A percentile compares a stretch with the other conserved stretches of the same genome.
Conservation (phyloP, 345 rosid genomes). For the Tarenaya hassleriana region DNA sequence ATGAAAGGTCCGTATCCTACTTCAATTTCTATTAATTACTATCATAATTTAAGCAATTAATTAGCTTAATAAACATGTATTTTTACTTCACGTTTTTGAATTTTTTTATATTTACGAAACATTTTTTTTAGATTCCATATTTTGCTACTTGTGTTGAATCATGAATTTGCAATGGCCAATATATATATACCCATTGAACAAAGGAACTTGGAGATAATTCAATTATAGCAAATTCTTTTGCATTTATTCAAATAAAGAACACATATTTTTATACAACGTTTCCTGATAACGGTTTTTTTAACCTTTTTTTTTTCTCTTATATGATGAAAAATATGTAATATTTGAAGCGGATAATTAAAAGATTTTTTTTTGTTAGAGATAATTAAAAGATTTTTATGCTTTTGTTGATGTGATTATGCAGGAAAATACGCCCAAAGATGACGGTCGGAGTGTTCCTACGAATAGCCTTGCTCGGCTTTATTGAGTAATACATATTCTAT, state of each 20-base stretch:
- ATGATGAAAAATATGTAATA: not conserved
- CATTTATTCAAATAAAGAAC: too few relatives aligned
- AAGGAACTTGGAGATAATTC: too few relatives aligned
- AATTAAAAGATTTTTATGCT: too few relatives aligned
- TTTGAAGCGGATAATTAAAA: too few relatives aligned
- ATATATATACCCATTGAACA: too few relatives aligned
- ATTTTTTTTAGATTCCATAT: not conserved
- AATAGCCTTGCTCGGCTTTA: constrained; percentile 64
- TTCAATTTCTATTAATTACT: not conserved
- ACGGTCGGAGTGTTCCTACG: constrained; percentile 64
- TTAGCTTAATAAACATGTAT: too few relatives aligned
- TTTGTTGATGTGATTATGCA: constrained; percentile 25
- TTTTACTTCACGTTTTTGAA: too few relatives aligned
- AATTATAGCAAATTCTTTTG: too few relatives aligned
- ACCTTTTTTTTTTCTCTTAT: not conserved
- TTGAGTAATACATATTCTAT: constrained; percentile 59
- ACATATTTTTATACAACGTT: too few relatives aligned
- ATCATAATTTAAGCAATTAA: not conserved
- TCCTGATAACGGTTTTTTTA: too few relatives aligned
- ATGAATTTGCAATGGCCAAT: not conserved
- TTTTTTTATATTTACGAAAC: too few relatives aligned
- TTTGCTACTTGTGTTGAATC: not conserved
- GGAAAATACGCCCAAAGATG: constrained; percentile 87
- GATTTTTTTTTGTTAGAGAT: too few relatives aligned
- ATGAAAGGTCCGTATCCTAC: constrained; percentile 61